Base-by-base conservation (phyloP, 352 stramenopile species). In the Phytophthora capsici region DNA sequence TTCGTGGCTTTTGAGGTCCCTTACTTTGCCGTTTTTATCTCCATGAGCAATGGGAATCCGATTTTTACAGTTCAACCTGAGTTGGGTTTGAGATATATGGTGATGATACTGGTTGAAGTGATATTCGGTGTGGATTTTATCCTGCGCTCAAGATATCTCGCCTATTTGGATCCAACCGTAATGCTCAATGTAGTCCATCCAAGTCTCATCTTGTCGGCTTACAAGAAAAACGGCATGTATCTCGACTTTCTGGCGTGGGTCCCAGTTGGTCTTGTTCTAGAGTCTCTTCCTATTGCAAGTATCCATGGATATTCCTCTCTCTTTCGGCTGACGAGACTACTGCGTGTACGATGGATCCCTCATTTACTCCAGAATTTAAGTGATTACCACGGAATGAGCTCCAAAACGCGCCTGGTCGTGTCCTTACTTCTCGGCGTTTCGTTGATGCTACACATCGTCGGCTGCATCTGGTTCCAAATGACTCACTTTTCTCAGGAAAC, bases 1-100 rank as follows among this genome's bases (percentile, higher is more conserved):
- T 89, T 65, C 36, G 57, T 89, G 1, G 77, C 75, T 2, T 86
- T 91, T 28, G 82, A 90, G 64, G 82, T 89, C 6, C 82, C 84
- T 4, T 91, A 88, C 46, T 89, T 86, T 32, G 77, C 84, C 1
- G 68, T 84, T 2, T 93, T 93, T 47, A 84, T 89, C 32, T 80
- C 75, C 0, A 91, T 86, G 26, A 57, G 69, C 40, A 65, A 85
- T 14, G 67, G 65, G 2, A 62, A 79, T 17, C 34, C 73, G 10
- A 69, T 80, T 19, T 89, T 91, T 17, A 46, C 57, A 1, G 69
- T 78, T 1, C 47, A 66, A 0, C 62, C 65, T 23, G 71, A 83
- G 4, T 13, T 79, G 5, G 57, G 64, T 0, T 9, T 37, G 1
- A 66, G 80, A 0, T 88, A 80, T 51, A 28, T 78, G 0, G 14